Evolutionary conservation across 2,329 filamentous ascomycete genomes (phyloP).

Genomic region (Nemania abortiva): DNA sequence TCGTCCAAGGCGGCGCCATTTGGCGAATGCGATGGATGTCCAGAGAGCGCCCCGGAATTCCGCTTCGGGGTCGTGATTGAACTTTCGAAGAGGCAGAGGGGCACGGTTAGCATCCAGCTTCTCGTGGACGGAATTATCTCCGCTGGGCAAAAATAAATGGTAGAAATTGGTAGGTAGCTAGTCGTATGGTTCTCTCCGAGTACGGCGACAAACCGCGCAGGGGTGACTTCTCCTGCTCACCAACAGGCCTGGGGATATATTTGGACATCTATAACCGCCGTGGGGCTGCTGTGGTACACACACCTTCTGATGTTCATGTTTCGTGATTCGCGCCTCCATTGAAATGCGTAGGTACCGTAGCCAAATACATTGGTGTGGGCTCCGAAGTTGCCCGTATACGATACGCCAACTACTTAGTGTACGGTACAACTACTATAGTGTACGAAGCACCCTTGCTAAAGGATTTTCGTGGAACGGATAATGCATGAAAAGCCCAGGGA

Average conservation of each 20-base stretch:
- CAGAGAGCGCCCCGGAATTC: background rate
- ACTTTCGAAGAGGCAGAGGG: background rate
- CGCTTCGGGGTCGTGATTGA: background rate
- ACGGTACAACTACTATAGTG: background rate
- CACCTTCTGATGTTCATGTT: background rate
- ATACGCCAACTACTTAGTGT: background rate
- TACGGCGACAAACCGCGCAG: background rate
- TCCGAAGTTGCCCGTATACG: background rate
- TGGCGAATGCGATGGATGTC: background rate
- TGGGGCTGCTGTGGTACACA: background rate
- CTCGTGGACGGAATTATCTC: slow-evolving; percentile 18
- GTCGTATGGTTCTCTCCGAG: slow-evolving; percentile 6
- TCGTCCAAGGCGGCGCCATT: background rate
- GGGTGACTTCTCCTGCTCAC: background rate
- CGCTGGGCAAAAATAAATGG: background rate
- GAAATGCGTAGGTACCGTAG: background rate
- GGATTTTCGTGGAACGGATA: slow-evolving; percentile 2
- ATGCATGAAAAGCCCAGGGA: background rate
- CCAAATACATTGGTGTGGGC: background rate
- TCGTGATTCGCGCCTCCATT: slow-evolving; percentile 3
- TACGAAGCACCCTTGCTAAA: slow-evolving; percentile 10
- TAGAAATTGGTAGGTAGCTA: slow-evolving; percentile 5
- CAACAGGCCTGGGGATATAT: slow-evolving; percentile 2
- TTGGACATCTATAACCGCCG: background rate
- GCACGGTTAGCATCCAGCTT: background rate